Evolutionary conservation across 2,329 filamentous ascomycete genomes (phyloP), one percentile per base, ranked within the genome.

Genomic region (Colletotrichum agaves): DNA sequence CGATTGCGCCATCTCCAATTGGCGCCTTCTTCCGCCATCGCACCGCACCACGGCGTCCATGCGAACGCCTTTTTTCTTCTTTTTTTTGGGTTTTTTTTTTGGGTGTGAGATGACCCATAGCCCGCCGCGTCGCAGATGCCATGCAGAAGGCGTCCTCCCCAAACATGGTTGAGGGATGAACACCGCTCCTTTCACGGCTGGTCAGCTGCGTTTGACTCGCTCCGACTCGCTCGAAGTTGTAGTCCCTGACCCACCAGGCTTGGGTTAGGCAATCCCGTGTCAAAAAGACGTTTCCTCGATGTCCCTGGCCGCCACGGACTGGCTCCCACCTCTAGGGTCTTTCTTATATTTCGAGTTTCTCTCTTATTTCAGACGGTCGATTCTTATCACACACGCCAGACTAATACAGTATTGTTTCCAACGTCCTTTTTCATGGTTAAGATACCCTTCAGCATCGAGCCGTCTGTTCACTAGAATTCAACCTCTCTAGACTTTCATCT

Each of bases 181-280:
- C 63, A 63, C 67, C 63, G 62, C 63, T 61, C 61, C 61, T 68
- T 60, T 60, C 61, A 64, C 55, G 33, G 52, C 37, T 57, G 47
- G 55, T 60, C 55, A 64, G 61, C 55, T 65, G 65, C 65, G 69
- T 71, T 71, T 67, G 70, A 55, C 63, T 67, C 59, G 65, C 47
- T 67, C 62, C 47, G 49, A 61, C 47, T 67, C 56, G 58, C 64
- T 59, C 53, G 67, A 67, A 39, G 67, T 63, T 63, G 49, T 62
- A 43, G 50, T 64, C 39, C 44, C 52, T 33, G 67, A 69, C 69
- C 69, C 69, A 71, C 69, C 49, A 52, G 63, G 58, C 50, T 65
- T 66, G 56, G 67, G 67, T 71, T 69, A 71, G 69, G 69, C 67
- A 67, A 71, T 71, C 33, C 63, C 33, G 50, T 53, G 58, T 61